Evolutionary conservation across 169 alveolate species (phyloP), one percentile per base, ranked within the genome.

Genomic region (Sarcocystis neurona): DNA sequence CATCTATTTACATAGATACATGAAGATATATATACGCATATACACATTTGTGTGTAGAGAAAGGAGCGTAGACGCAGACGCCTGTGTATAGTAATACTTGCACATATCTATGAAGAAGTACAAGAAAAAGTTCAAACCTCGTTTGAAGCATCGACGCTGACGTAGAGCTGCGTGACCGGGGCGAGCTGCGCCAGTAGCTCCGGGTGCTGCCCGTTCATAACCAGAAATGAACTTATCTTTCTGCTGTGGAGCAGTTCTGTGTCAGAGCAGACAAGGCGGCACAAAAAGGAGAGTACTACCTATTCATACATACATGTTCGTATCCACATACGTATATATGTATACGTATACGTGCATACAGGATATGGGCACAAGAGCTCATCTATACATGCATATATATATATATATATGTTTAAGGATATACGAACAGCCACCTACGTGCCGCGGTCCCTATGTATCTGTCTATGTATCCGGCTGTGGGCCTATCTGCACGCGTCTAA

Each of bases 131-230:
- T 66, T 66, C 18, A 18, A 20, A 47, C 85, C 50, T 84, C 77
- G 58, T 79, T 75, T 3, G 94, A 79, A 0, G 94, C 92, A 32
- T 87, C 93, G 30, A 92, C 86, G 23, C 93, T 85, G 60, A 93
- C 92, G 86, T 90, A 89, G 70, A 93, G 89, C 90, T 93, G 95
- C 68, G 98, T 96, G 34, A 95, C 97, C 79, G 96, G 96, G 27
- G 80, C 56, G 68, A 96, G 95, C 44, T 89, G 78, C 27, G 89
- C 85, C 86, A 96, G 92, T 53, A 92, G 96, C 84, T 93, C 95
- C 15, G 98, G 98, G 91, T 95, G 96, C 94, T 96, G 98, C 20
- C 97, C 98, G 74, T 96, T 96, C 37, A 97, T 95, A 6, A 95
- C 95, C 85, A 75, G 90, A 20, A 68, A 46, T 39, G 56, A 85